Conservation (phyloP, 2,329 filamentous ascomycete species). For the Lachnum nothofagi region DNA sequence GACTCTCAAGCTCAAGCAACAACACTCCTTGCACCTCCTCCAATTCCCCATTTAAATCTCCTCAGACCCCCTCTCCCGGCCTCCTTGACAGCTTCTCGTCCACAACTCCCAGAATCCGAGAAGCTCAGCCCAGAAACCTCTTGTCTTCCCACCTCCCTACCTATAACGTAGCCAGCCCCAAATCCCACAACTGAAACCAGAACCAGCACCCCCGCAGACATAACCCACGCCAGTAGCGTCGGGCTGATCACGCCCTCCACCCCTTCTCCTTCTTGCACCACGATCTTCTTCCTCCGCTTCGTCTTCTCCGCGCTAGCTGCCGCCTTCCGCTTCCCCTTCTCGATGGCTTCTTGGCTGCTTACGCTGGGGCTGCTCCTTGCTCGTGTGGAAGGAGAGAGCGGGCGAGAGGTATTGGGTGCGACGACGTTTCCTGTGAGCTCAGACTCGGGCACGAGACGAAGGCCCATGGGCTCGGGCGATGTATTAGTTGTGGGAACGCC, state of each 20-base stretch:
- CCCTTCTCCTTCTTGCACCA: slow-evolving; percentile 35
- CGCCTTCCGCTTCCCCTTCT: slow-evolving; percentile 48
- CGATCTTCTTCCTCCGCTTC: slow-evolving; percentile 37
- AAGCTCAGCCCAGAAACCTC: slow-evolving; percentile 38
- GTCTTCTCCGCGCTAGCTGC: slow-evolving; percentile 42
- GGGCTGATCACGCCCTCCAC: slow-evolving; percentile 45
- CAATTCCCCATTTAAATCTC: slow-evolving; percentile 30
- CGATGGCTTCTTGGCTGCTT: slow-evolving; percentile 29
- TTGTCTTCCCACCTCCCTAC: slow-evolving; percentile 60
- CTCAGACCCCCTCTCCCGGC: slow-evolving; percentile 26
- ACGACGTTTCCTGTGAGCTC: slow-evolving; percentile 43
- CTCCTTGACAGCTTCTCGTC: slow-evolving; percentile 24
- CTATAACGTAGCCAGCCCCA: slow-evolving; percentile 63
- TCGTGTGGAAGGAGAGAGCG: slow-evolving; percentile 23
- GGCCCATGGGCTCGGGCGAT: slow-evolving; percentile 40
- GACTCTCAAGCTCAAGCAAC: slow-evolving; percentile 23
- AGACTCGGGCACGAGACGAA: slow-evolving; percentile 56
- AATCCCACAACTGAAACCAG: slow-evolving; percentile 65
- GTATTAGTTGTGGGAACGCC: slow-evolving; percentile 18
- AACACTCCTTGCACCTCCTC: slow-evolving; percentile 24
- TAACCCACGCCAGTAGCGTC: slow-evolving; percentile 57
- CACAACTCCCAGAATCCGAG: slow-evolving; percentile 22
- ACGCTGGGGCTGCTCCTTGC: slow-evolving; percentile 23
- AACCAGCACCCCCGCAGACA: slow-evolving; percentile 63
- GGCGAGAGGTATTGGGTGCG: slow-evolving; percentile 27